Base-by-base conservation (phyloP, 352 stramenopile genomes). In the Phytophthora tentaculata region DNA sequence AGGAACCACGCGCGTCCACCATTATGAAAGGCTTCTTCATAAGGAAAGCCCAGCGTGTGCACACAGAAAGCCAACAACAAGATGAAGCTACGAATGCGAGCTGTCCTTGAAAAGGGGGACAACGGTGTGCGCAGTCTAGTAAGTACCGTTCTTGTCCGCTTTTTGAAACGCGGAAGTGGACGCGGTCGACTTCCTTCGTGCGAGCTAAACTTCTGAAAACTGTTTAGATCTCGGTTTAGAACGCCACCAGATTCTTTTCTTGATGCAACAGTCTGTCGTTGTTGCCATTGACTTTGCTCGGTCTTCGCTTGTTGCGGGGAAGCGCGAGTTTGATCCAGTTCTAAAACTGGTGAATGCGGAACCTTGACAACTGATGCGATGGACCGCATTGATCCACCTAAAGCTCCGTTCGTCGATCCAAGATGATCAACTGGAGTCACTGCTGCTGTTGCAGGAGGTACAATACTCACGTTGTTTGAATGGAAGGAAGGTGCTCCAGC, bases 21-120 rank as follows among this genome's bases (percentile, higher is more conserved):
- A 2, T 44, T 20, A 10, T 71, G 51, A 53, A 84, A 84, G 10
- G 72, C 79, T 20, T 77, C 56, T n/a, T 70, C 64, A 43, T 73
- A 84, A 3, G 79, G 79, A 17, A 75, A 73, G 39, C 71, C 74
- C 12, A 78, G 51, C 17, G 73, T 60, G 37, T 80, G 61, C 17
- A 74, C 35, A 17, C 61, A 61, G 12, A 79, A 77, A 0, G 70
- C 45, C 3, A 65, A 0, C 10, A 76, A 14, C 28, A 84, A 16
- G 1, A 77, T 8, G 5, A 56, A 56, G 0, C 64, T 79, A 3
- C 79, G 73, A 7, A 70, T 20, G 6, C 61, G 66, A 3, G 74
- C 75, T 5, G 47, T 49, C 28, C 44, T 49, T 1, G 64, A 70
- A 32, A 61, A 77, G 8, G 70, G 75, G 14, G 54, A 76, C 13